phyloP scores from a whole-genome alignment of 371 early-diverging fungal genomes.

The Quaeritorhiza haematococci region DNA sequence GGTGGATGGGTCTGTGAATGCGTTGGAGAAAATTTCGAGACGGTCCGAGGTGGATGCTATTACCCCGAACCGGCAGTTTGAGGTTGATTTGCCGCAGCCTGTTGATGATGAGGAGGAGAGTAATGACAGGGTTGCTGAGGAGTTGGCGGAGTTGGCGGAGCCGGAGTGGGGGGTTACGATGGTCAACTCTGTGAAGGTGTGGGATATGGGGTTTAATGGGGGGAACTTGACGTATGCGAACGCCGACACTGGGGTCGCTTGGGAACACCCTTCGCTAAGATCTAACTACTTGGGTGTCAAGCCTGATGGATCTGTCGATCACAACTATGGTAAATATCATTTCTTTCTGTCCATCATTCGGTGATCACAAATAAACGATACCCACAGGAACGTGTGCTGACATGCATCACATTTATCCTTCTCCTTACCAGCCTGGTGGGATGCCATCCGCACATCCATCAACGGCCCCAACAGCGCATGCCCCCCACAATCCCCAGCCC shows the following conservation, averaged over 20 bases:
- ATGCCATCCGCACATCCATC: not conserved
- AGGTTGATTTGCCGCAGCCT: not conserved
- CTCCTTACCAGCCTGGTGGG: not conserved
- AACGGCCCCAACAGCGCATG: not conserved
- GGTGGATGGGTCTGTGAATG: not conserved
- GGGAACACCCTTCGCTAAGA: conserved; percentile 4
- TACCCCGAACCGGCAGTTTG: not conserved
- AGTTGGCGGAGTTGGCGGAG: not conserved
- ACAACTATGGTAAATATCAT: conserved; percentile 7
- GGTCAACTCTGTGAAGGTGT: not conserved
- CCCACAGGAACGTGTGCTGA: not conserved
- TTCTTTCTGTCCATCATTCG: no score
- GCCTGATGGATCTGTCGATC: conserved; percentile 7
- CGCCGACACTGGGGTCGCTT: conserved; percentile 13
- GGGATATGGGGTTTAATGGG: not conserved
- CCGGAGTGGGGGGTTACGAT: conserved; percentile 3
- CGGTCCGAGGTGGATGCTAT: not conserved
- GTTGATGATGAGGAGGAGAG: not conserved
- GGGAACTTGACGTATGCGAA: conserved; percentile 6
- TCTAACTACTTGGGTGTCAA: conserved; percentile 4
- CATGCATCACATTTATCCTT: not conserved
- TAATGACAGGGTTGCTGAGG: not conserved
- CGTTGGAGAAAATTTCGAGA: not conserved
- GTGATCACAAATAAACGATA: no score
- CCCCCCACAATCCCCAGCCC: not conserved